These are phyloP conservation scores for Neurospora sp. DNA, from an alignment of 495 filamentous ascomycete genomes.

Conservation along the genomic window DNA sequence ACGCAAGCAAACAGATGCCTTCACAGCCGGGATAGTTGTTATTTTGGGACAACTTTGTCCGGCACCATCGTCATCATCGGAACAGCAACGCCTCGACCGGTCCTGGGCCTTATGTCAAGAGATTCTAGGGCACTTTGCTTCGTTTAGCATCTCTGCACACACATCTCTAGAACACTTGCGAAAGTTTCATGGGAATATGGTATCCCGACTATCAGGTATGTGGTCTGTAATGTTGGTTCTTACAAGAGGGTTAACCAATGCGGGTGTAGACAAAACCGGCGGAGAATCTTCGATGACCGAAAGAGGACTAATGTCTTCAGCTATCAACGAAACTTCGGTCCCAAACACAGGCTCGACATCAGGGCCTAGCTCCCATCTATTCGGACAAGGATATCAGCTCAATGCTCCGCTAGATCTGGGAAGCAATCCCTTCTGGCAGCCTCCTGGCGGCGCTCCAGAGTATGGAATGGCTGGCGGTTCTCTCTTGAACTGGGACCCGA, in stretches of 20 bases:
- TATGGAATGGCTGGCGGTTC: slow-evolving; percentile 2
- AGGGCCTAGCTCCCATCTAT: not conserved
- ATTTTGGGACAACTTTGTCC: slow-evolving; percentile 15
- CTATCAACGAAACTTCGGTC: not conserved
- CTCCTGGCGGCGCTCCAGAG: not conserved
- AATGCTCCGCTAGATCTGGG: slow-evolving; percentile 2
- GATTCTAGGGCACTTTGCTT: slow-evolving; percentile 8
- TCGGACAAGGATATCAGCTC: not conserved
- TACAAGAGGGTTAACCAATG: not conserved
- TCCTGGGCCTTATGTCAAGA: slow-evolving; percentile 10
- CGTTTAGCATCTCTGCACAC: slow-evolving; percentile 14
- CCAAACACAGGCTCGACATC: not conserved
- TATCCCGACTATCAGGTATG: slow-evolving; percentile 4
- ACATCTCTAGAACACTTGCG: slow-evolving; percentile 7
- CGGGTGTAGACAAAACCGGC: not conserved
- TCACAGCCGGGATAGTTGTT: slow-evolving; percentile 32
- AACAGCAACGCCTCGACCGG: slow-evolving; percentile 6
- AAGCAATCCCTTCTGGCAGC: slow-evolving; percentile 7
- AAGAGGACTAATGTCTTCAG: not conserved
- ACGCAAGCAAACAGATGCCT: slow-evolving; percentile 22
- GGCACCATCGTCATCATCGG: not conserved
- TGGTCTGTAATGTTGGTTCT: not conserved
- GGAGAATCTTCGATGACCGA: not conserved
- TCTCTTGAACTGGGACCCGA: slow-evolving; percentile 14
- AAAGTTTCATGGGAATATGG: slow-evolving; percentile 11